phyloP scores from a whole-genome alignment of 192 early-diverging fungal genomes.

The Backusella liffmaniae region DNA sequence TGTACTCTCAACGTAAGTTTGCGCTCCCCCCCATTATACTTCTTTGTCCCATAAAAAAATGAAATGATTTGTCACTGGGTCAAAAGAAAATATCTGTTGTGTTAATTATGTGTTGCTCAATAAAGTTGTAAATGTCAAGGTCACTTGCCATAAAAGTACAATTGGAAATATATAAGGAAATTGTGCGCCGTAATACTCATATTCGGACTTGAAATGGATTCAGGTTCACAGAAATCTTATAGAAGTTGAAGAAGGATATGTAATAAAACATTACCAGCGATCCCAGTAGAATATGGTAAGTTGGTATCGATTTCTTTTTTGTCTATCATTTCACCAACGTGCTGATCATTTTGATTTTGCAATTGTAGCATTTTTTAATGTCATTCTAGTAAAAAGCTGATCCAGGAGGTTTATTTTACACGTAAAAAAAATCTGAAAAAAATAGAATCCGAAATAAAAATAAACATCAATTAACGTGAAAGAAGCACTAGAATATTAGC shows the following conservation, averaged over 20 bases:
- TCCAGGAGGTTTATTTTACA: not conserved
- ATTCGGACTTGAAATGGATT: not conserved
- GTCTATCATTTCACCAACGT: not conserved
- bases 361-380: conserved; percentile 2
- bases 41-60: conserved; percentile 4
- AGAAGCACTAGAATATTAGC: not conserved
- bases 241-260: not conserved
- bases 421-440: not conserved
- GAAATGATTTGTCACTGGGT: conserved; percentile 5
- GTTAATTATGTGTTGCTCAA: conserved; percentile 4
- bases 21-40: not conserved
- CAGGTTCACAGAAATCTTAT: not conserved
- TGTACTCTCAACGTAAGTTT: not conserved
- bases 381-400: conserved; percentile 1
- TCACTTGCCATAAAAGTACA: not conserved
- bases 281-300: not conserved
- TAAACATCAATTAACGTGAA: not conserved
- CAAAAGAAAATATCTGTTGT: conserved; percentile 13
- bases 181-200: not conserved
- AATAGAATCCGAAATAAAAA: conserved; percentile 4
- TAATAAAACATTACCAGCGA: not conserved
- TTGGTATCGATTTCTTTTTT: not conserved
- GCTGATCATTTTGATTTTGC: conserved; percentile 1
- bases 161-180: not conserved
- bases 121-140: conserved; percentile 3